Evolutionary conservation across 139 green algal species (phyloP), one percentile per base, ranked within the genome.

Genomic region (Chlorella sp.): DNA sequence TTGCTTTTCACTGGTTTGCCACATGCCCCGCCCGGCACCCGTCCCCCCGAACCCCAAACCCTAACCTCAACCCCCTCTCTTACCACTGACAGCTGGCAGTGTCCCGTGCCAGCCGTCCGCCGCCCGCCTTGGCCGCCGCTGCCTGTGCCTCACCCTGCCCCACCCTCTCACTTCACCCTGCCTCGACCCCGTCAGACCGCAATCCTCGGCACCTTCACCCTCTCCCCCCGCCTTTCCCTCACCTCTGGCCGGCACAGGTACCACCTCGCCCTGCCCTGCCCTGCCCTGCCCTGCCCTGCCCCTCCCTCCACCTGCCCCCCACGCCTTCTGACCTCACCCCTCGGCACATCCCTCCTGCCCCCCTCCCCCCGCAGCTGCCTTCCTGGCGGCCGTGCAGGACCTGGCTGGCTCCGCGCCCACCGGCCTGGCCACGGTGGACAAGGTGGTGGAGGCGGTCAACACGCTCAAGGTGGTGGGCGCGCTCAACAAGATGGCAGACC

Each of bases 301-400:
- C n/a, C n/a, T n/a, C n/a, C n/a, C n/a, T n/a, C n/a, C n/a, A n/a
- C n/a, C n/a, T n/a, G n/a, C n/a, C n/a, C n/a, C n/a, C n/a, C n/a
- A n/a, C n/a, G n/a, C n/a, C n/a, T n/a, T 37, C 28, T 14, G 22
- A 78, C 26, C 28, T 37, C 14, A 19, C 16, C 26, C 71, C 14
- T 28, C 3, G 3, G 12, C 71, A 3, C 16, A n/a, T 1, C 16
- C 16, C 26, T 15, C 71, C 28, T 37, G 2, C 28, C 21, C 30
- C 37, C 37, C 37, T 81, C 37, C 39, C 14, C n/a, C 18, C n/a
- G 77, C 91, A 69, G 88, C 86, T 57, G 92, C 93, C n/a, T 94
- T 95, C 89, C 66, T 94, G 73, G 60, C 57, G 7, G 93, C 93
- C 16, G 85, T 95, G 9, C 77, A 92, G 48, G 84, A 95, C 76